Percentiles rank a stretch among this genome's conserved stretches.
phyloP scores from a whole-genome alignment of 306 rosid genomes.

The Myrica gale region DNA sequence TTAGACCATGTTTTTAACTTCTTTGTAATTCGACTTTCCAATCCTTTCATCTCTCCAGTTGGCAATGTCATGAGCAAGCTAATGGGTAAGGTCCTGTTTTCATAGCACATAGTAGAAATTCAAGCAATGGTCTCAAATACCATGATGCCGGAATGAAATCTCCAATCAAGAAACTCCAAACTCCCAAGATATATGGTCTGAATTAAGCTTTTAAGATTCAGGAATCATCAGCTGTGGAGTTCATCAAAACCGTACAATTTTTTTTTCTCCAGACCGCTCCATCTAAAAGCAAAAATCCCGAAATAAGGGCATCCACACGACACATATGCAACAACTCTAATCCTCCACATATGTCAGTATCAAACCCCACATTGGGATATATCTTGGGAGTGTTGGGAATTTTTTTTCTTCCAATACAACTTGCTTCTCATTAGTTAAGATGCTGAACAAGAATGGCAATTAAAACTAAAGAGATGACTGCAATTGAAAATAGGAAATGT shows the following conservation, averaged over 20 bases:
- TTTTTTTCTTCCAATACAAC: not conserved
- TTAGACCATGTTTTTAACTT: constrained; percentile 1
- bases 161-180: not conserved
- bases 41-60: not conserved
- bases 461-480: not conserved
- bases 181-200: not conserved
- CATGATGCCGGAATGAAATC: not conserved
- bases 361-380: not conserved
- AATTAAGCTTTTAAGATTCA: not conserved
- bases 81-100: not conserved
- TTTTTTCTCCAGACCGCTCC: not conserved
- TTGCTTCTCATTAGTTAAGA: not conserved
- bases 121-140: not conserved
- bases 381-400: no score
- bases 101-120: not conserved
- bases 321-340: not conserved
- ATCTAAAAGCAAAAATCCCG: not conserved
- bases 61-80: not conserved
- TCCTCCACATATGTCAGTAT: not conserved
- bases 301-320: not conserved
- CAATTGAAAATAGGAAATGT: not conserved
- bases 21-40: not conserved
- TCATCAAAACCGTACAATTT: not conserved
- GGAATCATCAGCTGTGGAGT: not conserved
- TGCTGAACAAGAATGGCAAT: not conserved